Evolutionary conservation across 306 rosid genomes (phyloP), one percentile per base, ranked within the genome.

Genomic region (Neltuma alba): DNA sequence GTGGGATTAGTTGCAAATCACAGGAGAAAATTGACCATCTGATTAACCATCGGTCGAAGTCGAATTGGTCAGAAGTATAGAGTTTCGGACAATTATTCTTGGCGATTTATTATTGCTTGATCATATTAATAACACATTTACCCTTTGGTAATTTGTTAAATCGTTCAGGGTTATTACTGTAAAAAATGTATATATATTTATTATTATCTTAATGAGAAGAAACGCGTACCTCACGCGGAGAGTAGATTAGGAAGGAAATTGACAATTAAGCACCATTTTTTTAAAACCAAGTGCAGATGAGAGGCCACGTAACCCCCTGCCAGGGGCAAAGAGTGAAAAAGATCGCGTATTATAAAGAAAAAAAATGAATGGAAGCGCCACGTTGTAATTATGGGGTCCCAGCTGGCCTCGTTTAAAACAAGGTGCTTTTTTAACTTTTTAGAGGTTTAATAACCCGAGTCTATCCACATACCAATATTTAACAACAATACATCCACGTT

Each of bases 211-310:
- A 72, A 50, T 48, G 73, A 41, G 72, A 13, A 20, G 15, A 55
- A 57, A 83, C 89, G 76, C 87, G 81, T 3, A 74, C 10, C 30
- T 68, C 23, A 86, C 83, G 77, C 89, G 87, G 83, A 42, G 23
- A 67, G 57, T 44, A 21, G 18, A 73, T 65, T 72, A 34, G 21
- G 40, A 64, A 21, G 25, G 7, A 79, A 66, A 33, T 41, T 21
- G 64, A 44, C 58, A 21, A 28, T 61, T 62, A 6, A 62, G 33
- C n/a, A 7, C 37, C 23, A 41, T 33, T 63, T 11, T 25, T 37
- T 25, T 41, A 2, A 11, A 25, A n/a, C 20, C 12, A 2, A 38
- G 34, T 38, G 20, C 25, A 9, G 21, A 7, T 9, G 7, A 4
- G 54, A 23, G 34, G 52, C 73, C 73, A 68, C 73, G 54, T 68